A percentile compares a stretch with the other conserved stretches of the same genome.
Conservation (phyloP, 1,284 basidiomycete genomes). For the Lentinus polychrous region DNA sequence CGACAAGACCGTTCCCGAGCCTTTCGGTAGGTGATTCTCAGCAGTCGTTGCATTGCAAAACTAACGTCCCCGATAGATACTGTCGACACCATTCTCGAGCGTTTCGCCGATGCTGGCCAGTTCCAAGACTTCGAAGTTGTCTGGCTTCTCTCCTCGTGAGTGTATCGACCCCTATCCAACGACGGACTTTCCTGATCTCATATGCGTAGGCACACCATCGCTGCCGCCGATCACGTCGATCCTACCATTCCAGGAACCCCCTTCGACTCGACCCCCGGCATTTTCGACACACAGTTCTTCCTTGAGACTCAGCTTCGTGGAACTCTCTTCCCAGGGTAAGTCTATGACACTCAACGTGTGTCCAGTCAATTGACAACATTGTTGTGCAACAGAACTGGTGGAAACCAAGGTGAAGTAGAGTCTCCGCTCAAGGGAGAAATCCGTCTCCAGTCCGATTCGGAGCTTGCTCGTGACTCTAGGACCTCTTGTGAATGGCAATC, state of each 20-base stretch:
- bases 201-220: conserved; percentile 17
- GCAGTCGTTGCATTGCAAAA: no score
- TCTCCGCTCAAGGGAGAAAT: conserved; percentile 23
- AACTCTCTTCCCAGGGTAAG: conserved; percentile 23
- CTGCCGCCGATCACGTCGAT: conserved; percentile 23
- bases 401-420: conserved; percentile 22
- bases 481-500: conserved; percentile 23
- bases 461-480: conserved; percentile 20
- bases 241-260: conserved; percentile 17
- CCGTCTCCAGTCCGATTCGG: conserved; percentile 25
- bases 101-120: conserved; percentile 20
- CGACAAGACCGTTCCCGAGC: conserved; percentile 26
- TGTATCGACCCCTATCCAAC: conserved; percentile 1
- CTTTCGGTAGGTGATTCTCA: conserved; percentile 18
- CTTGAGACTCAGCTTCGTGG: conserved; percentile 22
- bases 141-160: conserved; percentile 25
- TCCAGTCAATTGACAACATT: conserved; percentile 1
- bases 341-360: not conserved
- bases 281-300: conserved; percentile 23
- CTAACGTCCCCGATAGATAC: conserved; percentile 14
- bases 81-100: conserved; percentile 22
- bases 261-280: conserved; percentile 22
- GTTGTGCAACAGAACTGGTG: conserved; percentile 10
- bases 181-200: no score
- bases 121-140: conserved; percentile 26